Base-by-base conservation (phyloP, 176 grass and related monocot genomes). In the Luzula sylvatica region DNA sequence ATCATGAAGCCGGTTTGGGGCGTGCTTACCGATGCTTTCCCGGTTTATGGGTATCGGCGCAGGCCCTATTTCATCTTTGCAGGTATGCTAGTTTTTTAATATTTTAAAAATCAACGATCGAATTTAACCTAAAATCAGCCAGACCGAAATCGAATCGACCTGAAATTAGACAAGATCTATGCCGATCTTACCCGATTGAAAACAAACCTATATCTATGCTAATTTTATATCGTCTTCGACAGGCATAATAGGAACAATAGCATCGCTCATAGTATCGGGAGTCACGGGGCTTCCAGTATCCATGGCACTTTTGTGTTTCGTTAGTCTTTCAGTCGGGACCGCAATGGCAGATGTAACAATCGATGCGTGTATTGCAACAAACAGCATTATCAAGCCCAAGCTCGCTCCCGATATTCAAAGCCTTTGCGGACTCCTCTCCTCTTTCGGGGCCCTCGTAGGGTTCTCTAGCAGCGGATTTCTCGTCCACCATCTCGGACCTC, bases 1-100 rank as follows among this genome's bases (percentile, higher is more conserved):
- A 66, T 95, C 7, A 78, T 87, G 75, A 95, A 95, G 61, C 83
- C 88, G 6, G 23, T 95, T 7, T 95, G 88, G 88, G 83, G 88
- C 5, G 38, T 95, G 45, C 71, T 95, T 41, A 95, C 88, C 15
- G 83, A 95, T 64, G 83, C 83, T 65, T 60, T 94, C 61, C 61
- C 83, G 25, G 22, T 94, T 75, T 55, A 6, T n/a, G 88, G 88
- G 8, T 95, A 84, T 61, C 88, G 76, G 18, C 79, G 88, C 3
- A 75, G 88, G 25, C 88, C 88, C 13, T 95, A 95, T 69, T 87
- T 95, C 55, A 39, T 95, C 64, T 69, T 87, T 53, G 71, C 83
- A 51, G 88, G 83, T 87, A 56, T 67, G 48, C n/a, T n/a, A n/a
- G n/a, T n/a, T n/a, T n/a, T 35, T 4, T 9, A 35, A 35, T 9